A percentile compares a stretch with the other conserved stretches of the same genome.
Evolutionary conservation across 345 rosid genomes (phyloP).

Genomic region (Physaria fendleri): DNA sequence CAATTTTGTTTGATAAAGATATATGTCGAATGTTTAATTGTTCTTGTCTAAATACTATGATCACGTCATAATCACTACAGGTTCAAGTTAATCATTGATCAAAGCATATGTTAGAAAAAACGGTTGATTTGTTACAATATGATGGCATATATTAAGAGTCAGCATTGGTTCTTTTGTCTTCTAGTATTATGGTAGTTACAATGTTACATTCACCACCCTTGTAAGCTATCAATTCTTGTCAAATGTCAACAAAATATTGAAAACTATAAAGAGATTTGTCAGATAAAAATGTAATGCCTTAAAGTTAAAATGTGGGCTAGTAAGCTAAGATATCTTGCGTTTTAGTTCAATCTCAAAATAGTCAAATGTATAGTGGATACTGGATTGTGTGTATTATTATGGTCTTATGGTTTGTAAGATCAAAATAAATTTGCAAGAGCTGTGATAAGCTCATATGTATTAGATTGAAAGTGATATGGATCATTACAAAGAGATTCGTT

Average conservation of each 20-base stretch:
- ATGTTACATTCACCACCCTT: background rate
- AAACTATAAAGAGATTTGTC: background rate
- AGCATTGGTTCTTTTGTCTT: background rate
- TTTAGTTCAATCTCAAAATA: background rate
- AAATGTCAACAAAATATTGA: background rate
- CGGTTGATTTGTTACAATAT: background rate
- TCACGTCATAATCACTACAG: background rate
- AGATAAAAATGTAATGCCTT: background rate
- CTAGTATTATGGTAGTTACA: background rate
- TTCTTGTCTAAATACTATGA: background rate
- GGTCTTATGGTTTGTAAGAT: background rate
- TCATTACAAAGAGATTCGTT: slow-evolving; percentile 8
- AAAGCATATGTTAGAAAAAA: background rate
- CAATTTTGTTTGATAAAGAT: background rate
- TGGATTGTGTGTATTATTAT: background rate
- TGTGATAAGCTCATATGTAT: slow-evolving; percentile 9
- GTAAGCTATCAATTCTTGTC: background rate
- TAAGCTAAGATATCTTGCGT: background rate
- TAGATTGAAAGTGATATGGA: slow-evolving; percentile 8
- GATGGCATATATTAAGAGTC: background rate
- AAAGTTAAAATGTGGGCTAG: background rate
- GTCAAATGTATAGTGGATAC: background rate
- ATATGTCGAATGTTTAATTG: background rate
- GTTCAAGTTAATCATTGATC: background rate
- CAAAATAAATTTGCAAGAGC: slow-evolving; percentile 13